Evolutionary conservation across 2,329 filamentous ascomycete genomes (phyloP), one percentile per base, ranked within the genome.

Genomic region (Phoma sp.): DNA sequence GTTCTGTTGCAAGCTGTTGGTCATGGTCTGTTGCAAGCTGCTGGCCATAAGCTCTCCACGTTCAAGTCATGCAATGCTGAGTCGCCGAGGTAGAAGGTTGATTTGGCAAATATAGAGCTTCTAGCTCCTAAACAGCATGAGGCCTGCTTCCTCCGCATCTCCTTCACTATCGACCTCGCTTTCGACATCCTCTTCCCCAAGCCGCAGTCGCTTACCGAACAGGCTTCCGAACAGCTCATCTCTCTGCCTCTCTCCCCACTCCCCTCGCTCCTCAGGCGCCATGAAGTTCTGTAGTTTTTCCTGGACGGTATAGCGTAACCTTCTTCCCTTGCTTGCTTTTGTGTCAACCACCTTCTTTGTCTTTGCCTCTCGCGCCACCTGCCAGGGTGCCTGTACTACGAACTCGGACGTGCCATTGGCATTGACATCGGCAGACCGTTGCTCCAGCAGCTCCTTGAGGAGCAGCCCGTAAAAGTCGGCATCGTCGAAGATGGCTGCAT

Each of bases 231-330:
- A 83, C 56, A 83, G 65, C 60, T 83, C 81, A 59, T 95, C 91
- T 54, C 92, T 86, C 49, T 93, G 92, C 55, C 85, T 83, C 62
- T 89, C 86, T 57, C 91, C 90, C 95, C 95, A 99, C 14, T 75
- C 77, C 3, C 89, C 83, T 47, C 91, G 82, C 72, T 96, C 90
- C 73, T 97, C 92, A 0, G 92, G 88, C 10, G 93, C 93, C 92
- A 97, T 97, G 71, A 98, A 98, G 75, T 97, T 97, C 78, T 96
- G 91, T 69, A 99, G 76, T 80, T 98, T 98, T 79, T 98, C 93
- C 71, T 98, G 93, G 38, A 97, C 92, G 14, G 91, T 95, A 76
- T 93, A 99, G 32, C 92, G 84, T 83, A 99, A 85, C 79, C 97
- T 97, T 42, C 95, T 83, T 5, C 95, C 95, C 77, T 98, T 98